Evolutionary conservation across 768 basidiomycete species (phyloP), one percentile per base, ranked within the genome.

Genomic region (Hysterangium stoloniferum): DNA sequence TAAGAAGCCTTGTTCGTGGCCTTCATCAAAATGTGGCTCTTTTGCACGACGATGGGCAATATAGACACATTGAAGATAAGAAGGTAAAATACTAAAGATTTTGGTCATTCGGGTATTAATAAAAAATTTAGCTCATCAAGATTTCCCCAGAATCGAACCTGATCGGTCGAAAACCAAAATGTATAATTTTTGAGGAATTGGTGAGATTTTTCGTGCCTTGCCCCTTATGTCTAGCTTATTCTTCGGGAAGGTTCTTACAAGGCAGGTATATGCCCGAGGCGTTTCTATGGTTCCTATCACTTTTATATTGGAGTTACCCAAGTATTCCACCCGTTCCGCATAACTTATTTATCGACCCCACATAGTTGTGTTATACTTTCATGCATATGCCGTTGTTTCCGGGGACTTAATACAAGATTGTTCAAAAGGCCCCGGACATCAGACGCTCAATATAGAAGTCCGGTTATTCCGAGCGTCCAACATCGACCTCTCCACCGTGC

Each of bases 171-270:
- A 89, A 87, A 62, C 78, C 82, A 0, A 82, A 82, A 0, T 90
- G 85, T 4, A 91, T 99, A 55, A 76, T 99, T 32, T 99, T 88
- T 62, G 86, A 95, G 63, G 96, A 99, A 61, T 68, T 99, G 61
- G 95, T 96, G 54, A 60, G 84, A 70, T 2, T 35, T 52, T 1
- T 29, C 38, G 17, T 11, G 38, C 28, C 22, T 2, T 17, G 32
- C 19, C 31, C 28, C 50, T 24, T 43, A 35, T 53, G 15, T 37
- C 12, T 44, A 36, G 4, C 43, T 25, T 22, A 36, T 32, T 36
- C 4, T 47, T 48, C 28, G 33, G 6, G n/a, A 59, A 89, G 86
- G 72, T 90, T 42, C 81, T 83, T 59, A 92, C 90, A 13, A 86
- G 76, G 53, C 80, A 83, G 50, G 82, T 89, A 34, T 98, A 94